Conservation (phyloP, 139 green algal genomes). For the Asterochloris erici region DNA sequence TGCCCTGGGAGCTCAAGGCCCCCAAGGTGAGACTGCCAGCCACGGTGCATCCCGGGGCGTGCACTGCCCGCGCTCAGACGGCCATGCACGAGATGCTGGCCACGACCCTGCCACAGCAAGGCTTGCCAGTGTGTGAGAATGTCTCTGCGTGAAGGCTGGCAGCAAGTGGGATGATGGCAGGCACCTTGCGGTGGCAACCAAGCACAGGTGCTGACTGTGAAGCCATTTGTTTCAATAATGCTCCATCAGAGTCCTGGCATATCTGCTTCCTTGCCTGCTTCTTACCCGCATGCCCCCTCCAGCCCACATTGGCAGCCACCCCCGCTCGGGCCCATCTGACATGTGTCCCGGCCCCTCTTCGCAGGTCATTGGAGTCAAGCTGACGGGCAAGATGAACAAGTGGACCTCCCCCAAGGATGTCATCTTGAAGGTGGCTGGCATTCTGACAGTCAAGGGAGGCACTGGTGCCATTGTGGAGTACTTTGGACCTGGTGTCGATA, state of each 20-base stretch:
- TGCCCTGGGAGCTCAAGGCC: conserved; percentile 96
- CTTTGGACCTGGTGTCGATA: conserved; percentile 86
- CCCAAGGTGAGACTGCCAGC: conserved; percentile 32
- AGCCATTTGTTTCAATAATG: no score
- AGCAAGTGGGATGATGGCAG: no score
- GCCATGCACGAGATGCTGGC: not conserved
- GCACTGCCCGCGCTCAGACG: not conserved
- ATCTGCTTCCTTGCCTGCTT: no score
- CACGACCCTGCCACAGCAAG: no score
- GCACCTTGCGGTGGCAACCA: no score
- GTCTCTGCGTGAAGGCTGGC: no score
- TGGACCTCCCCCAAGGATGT: conserved; percentile 94
- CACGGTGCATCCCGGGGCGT: not conserved
- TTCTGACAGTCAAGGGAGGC: conserved; percentile 93
- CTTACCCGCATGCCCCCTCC: no score
- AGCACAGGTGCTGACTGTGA: no score
- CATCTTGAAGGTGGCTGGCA: conserved; percentile 94
- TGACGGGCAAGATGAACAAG: conserved; percentile 82
- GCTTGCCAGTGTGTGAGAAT: no score
- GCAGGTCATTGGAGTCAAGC: conserved; percentile 92
- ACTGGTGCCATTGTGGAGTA: conserved; percentile 96
- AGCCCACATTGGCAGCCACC: no score
- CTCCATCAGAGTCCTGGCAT: no score
- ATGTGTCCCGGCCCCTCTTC: not conserved
- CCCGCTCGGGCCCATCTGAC: no score